Conservation (phyloP, 371 early-diverging fungal genomes). For the Actinomortierella wolfii region DNA sequence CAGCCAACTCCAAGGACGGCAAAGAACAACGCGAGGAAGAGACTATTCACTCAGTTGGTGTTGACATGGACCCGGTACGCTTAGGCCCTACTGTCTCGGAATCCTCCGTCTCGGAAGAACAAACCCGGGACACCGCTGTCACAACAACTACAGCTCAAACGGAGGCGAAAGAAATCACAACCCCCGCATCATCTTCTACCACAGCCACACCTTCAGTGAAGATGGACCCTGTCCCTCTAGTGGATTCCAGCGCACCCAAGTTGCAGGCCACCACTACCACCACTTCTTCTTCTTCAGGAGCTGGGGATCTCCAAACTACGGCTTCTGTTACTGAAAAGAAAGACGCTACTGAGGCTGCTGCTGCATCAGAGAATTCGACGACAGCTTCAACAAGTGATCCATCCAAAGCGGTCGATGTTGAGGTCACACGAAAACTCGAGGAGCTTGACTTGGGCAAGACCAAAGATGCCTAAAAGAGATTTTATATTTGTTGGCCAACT, state of each 20-base stretch:
- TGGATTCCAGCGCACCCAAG: slow-evolving; percentile 7
- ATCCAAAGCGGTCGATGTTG: neutral
- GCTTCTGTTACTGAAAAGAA: too few relatives aligned
- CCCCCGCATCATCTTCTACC: neutral
- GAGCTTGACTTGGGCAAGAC: slow-evolving; percentile 9
- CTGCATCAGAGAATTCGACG: neutral
- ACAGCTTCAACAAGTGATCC: neutral
- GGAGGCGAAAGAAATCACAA: neutral
- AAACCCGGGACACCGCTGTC: too few relatives aligned
- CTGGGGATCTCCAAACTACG: neutral
- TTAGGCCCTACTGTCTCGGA: too few relatives aligned
- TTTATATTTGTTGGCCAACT: too few relatives aligned
- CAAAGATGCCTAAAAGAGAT: too few relatives aligned
- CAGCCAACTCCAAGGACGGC: too few relatives aligned
- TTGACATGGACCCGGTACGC: too few relatives aligned
- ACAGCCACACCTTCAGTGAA: slow-evolving; percentile 5
- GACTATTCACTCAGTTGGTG: too few relatives aligned
- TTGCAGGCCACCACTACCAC: neutral
- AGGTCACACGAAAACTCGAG: slow-evolving; percentile 10
- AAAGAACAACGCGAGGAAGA: too few relatives aligned
- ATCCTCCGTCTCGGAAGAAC: too few relatives aligned
- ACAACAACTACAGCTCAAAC: too few relatives aligned
- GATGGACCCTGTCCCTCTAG: slow-evolving; percentile 7
- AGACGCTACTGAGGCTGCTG: neutral
- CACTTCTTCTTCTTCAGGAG: too few relatives aligned